Percentiles rank a stretch among this genome's conserved stretches.
phyloP scores from a whole-genome alignment of 306 rosid genomes.

The Malus fusca region DNA sequence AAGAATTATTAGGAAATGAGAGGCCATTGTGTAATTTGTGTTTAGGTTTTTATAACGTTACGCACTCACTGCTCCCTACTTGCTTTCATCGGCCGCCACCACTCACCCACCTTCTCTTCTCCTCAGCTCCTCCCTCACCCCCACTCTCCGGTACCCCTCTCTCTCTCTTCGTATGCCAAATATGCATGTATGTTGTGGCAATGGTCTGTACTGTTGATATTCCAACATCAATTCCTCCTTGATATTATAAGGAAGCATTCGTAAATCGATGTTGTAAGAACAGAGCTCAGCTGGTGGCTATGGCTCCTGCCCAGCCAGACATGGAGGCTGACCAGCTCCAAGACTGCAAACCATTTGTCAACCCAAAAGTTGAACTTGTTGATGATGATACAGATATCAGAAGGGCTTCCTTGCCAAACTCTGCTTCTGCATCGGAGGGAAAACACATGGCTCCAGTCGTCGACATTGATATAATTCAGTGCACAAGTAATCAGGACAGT shows the following conservation, averaged over 20 bases:
- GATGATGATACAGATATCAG: slow-evolving; percentile 13
- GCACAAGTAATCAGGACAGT: slow-evolving; percentile 39
- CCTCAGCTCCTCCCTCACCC: background rate
- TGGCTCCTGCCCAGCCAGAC: slow-evolving; percentile 30
- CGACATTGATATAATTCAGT: slow-evolving; percentile 56
- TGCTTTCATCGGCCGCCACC: slow-evolving; percentile 33
- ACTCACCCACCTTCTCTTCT: background rate
- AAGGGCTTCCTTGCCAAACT: slow-evolving; percentile 4
- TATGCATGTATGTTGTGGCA: background rate
- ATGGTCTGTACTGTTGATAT: background rate
- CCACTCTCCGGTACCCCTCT: slow-evolving; percentile 9
- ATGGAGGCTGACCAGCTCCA: slow-evolving; percentile 11
- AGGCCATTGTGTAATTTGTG: background rate
- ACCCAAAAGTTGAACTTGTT: slow-evolving; percentile 13
- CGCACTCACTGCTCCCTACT: background rate
- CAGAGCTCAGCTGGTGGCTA: background rate
- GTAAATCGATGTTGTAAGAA: no score
- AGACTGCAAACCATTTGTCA: slow-evolving; percentile 22
- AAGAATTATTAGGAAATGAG: background rate
- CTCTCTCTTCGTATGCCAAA: background rate
- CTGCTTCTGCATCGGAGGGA: slow-evolving; percentile 25
- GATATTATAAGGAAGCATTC: background rate
- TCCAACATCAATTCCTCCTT: background rate
- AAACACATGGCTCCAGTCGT: slow-evolving; percentile 24
- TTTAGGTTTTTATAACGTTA: slow-evolving; percentile 36